A percentile compares a stretch with the other conserved stretches of the same genome.
Conservation (phyloP, 495 filamentous ascomycete genomes). For the Ascobolus immersus region DNA sequence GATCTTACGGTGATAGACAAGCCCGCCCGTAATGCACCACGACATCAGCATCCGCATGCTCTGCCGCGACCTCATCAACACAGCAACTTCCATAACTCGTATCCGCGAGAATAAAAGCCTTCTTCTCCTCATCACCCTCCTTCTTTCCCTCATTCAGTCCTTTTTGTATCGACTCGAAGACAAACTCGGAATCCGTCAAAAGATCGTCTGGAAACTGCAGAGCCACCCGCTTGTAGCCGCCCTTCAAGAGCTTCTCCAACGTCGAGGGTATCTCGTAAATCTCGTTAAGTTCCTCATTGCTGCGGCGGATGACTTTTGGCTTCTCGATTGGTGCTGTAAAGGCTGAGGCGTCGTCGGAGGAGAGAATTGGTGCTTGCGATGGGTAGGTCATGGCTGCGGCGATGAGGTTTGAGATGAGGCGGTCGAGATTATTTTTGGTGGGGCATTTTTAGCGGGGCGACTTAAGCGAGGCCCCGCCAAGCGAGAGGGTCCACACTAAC, state of each 20-base stretch:
- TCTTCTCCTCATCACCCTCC: constrained; percentile 16
- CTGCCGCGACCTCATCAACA: constrained; percentile 88
- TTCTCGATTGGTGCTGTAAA: constrained; percentile 21
- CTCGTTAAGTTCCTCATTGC: constrained; percentile 45
- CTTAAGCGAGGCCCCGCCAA: too few relatives aligned
- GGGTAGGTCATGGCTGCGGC: neutral
- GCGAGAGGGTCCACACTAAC: too few relatives aligned
- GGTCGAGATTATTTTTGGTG: neutral
- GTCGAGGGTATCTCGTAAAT: constrained; percentile 78
- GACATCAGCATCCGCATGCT: constrained; percentile 73
- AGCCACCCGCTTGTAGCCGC: constrained; percentile 50
- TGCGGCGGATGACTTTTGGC: constrained; percentile 20
- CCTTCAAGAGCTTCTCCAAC: constrained; percentile 40
- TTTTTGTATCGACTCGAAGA: constrained; percentile 39
- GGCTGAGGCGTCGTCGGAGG: constrained; percentile 61
- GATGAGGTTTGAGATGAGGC: neutral
- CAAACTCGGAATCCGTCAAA: constrained; percentile 59
- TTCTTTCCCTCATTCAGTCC: constrained; percentile 25
- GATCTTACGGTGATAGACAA: constrained; percentile 53
- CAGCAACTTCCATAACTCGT: constrained; percentile 95
- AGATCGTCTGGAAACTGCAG: constrained; percentile 88
- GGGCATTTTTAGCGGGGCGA: too few relatives aligned
- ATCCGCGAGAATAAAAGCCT: constrained; percentile 71
- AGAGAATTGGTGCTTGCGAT: constrained; percentile 26
- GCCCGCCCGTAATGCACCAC: constrained; percentile 87